Evolutionary conservation across 805 yeast species (phyloP).

Genomic region (Myxozyma vanderwaltii): DNA sequence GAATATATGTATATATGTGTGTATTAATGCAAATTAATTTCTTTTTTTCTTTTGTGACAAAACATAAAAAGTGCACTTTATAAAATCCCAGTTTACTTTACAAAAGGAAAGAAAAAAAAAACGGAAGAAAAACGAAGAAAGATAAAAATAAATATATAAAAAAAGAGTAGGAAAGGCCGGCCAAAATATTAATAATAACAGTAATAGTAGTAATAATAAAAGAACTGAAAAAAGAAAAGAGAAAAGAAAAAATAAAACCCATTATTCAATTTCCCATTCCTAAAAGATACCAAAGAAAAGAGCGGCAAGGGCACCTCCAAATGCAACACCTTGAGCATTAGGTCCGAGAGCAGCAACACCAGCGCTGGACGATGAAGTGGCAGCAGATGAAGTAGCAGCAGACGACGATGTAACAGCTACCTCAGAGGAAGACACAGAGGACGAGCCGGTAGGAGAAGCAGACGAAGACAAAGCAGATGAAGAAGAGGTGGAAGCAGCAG

Average conservation of each 20-base stretch:
- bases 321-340: constrained; percentile 38
- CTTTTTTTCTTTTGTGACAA: too few species aligned
- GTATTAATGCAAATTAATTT: too few species aligned
- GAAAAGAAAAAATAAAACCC: neutral
- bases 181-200: too few species aligned
- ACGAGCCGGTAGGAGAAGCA: constrained; percentile 34
- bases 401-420: constrained; percentile 40
- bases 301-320: constrained; percentile 36
- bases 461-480: constrained; percentile 45
- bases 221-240: neutral
- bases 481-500: constrained; percentile 59
- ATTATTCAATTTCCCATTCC: neutral
- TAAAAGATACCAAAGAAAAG: constrained; percentile 33
- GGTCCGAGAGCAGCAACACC: constrained; percentile 42
- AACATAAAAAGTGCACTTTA: too few species aligned
- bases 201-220: too few species aligned
- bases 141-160: too few species aligned
- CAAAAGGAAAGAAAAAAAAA: too few species aligned
- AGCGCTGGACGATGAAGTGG: constrained; percentile 40
- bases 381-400: constrained; percentile 45
- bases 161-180: neutral
- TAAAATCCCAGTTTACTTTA: too few species aligned
- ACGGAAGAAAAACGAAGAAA: too few species aligned
- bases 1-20: too few species aligned
- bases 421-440: constrained; percentile 33